Evolutionary conservation across 345 rosid species (phyloP).

Genomic region (Lepidium africanum): DNA sequence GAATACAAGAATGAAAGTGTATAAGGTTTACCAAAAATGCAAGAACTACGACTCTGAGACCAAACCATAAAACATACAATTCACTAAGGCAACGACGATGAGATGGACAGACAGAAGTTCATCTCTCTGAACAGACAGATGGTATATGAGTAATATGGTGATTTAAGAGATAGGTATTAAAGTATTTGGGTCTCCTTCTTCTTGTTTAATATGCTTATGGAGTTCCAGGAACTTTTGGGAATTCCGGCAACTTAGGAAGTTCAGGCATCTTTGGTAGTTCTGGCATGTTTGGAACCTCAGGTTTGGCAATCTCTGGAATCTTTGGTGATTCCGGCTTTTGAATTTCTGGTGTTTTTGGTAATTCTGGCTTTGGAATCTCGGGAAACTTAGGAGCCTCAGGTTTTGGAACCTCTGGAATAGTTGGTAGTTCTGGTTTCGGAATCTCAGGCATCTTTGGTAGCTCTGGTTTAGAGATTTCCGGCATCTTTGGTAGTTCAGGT

Average conservation of each 20-base stretch:
- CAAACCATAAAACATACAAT: background rate
- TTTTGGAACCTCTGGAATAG: background rate
- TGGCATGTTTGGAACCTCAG: constrained; percentile 1
- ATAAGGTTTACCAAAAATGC: background rate
- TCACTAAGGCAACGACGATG: background rate
- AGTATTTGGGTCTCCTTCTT: background rate
- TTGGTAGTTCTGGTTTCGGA: constrained; percentile 3
- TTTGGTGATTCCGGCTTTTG: background rate
- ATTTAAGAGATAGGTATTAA: background rate
- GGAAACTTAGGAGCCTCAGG: background rate
- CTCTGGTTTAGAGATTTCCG: background rate
- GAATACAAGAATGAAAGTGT: constrained; percentile 3
- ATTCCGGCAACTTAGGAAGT: constrained; percentile 24
- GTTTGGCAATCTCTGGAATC: constrained; percentile 1
- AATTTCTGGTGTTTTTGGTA: background rate
- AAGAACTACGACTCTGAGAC: background rate
- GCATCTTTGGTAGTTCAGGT: background rate
- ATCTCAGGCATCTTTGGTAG: background rate
- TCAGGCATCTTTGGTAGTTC: constrained; percentile 17
- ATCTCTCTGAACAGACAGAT: constrained; percentile 1
- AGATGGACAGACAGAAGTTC: background rate
- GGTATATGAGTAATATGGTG: background rate
- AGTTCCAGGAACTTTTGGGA: constrained; percentile 21
- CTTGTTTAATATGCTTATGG: background rate
- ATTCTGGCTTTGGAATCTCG: background rate